Base-by-base conservation (phyloP, 2,329 filamentous ascomycete genomes). In the Phoma sp. region DNA sequence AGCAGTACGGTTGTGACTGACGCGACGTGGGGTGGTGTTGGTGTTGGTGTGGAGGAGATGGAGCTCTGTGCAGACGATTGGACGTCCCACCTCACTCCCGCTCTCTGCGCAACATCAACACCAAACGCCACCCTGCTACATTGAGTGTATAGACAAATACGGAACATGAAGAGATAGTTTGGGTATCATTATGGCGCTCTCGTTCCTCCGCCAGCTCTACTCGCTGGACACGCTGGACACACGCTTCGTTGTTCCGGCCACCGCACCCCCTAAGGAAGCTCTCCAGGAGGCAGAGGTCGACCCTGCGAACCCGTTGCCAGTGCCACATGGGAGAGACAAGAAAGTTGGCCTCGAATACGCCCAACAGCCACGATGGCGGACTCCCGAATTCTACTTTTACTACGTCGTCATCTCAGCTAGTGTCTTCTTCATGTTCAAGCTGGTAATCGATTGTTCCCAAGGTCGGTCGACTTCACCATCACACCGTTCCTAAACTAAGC, bases 401-500 rank as follows among this genome's bases (percentile, higher is more conserved):
- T 89, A 88, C 64, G 43, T 89, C 19, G 77, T 91, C 62, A 85
- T 97, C 65, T 58, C 82, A 27, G 71, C 85, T 6, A 82, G 81
- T 51, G 82, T 98, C 24, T 91, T 92, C 8, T 84, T 87, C 68
- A 99, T 99, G 93, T 92, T 96, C 77, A 96, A 92, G 81, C 82
- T 88, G n/a, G 88, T 89, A 9, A 90, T 92, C 64, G 85, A 91
- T 77, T 92, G 96, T 40, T 99, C 95, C 22, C 85, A 88, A 77
- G 84, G 93, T 93, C 82, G 24, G 65, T 60, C 31, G 13, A 45
- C 19, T 29, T n/a, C 22, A 6, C 25, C 12, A 25, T 31, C 7
- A 21, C 12, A 32, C 7, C 19, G 4, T 17, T 15, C 12, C 39
- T 8, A 41, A 19, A 19, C 41, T 68, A 15, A 69, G 19, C 19